A percentile compares a stretch with the other conserved stretches of the same genome.
Conservation (phyloP, 208 protist genomes). For the Crithidia fasciculata region DNA sequence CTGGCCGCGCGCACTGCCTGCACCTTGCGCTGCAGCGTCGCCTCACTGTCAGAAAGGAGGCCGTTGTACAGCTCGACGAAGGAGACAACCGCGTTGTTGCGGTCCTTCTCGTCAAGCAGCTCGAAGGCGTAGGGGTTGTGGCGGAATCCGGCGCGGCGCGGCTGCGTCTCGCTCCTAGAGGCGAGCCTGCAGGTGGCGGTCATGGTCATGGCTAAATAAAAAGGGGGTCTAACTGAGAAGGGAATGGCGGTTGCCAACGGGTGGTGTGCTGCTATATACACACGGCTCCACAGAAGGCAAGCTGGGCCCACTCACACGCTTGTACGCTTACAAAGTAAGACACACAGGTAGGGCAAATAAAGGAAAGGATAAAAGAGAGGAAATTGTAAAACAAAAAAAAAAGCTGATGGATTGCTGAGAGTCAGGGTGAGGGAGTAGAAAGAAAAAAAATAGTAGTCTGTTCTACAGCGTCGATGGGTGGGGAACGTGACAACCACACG, state of each 20-base stretch:
- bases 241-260: not conserved
- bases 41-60: not conserved
- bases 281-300: too few species aligned
- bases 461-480: constrained; percentile 13
- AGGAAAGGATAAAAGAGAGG: too few species aligned
- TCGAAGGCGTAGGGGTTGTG: constrained; percentile 57
- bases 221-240: not conserved
- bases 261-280: too few species aligned
- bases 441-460: not conserved
- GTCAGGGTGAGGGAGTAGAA: too few species aligned
- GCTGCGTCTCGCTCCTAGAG: not conserved
- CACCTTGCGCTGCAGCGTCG: constrained; percentile 1
- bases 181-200: not conserved
- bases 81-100: constrained; percentile 18
- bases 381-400: too few species aligned
- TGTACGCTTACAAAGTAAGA: too few species aligned
- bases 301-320: too few species aligned
- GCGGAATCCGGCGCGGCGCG: constrained; percentile 28
- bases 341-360: too few species aligned
- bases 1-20: not conserved
- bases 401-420: too few species aligned
- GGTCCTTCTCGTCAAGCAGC: constrained; percentile 33
- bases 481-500: constrained; percentile 5
- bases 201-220: constrained; percentile 5
- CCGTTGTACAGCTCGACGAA: constrained; percentile 29